A percentile compares a stretch with the other conserved stretches of the same genome.
These are phyloP conservation scores for Lepidium didymum DNA, from an alignment of 345 rosid species.

Conservation along the genomic window DNA sequence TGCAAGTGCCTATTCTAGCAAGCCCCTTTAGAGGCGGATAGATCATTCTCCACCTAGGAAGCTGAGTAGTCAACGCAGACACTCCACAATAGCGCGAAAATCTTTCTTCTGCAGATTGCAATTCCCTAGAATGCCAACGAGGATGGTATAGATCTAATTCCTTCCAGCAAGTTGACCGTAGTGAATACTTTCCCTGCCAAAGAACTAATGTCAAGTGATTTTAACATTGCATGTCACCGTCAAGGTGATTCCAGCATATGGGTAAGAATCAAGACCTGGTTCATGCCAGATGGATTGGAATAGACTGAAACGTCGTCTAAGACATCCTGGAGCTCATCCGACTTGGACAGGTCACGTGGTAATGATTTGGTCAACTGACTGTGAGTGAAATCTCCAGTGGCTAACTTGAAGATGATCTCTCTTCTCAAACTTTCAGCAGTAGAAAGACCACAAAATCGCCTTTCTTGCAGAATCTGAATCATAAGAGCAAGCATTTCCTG, in stretches of 20 bases:
- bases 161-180: constrained; percentile 72
- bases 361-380: constrained; percentile 83
- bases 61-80: constrained; percentile 70
- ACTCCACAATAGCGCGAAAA: constrained; percentile 63
- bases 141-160: constrained; percentile 94
- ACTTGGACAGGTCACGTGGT: constrained; percentile 80
- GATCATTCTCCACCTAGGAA: constrained; percentile 78
- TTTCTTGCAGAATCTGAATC: constrained; percentile 82
- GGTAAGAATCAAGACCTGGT: constrained; percentile 57
- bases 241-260: constrained; percentile 8
- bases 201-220: constrained; percentile 19
- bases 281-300: constrained; percentile 79
- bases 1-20: constrained; percentile 73
- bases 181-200: constrained; percentile 75
- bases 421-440: constrained; percentile 76
- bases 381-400: constrained; percentile 86
- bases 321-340: constrained; percentile 66
- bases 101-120: constrained; percentile 96
- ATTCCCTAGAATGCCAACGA: constrained; percentile 79
- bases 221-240: constrained; percentile 12
- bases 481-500: constrained; percentile 87
- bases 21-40: constrained; percentile 68
- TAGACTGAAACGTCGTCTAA: constrained; percentile 64
- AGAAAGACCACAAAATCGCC: constrained; percentile 75
- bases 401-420: constrained; percentile 76